Evolutionary conservation across 495 filamentous ascomycete species (phyloP).

Genomic region (Penicillium macrosclerotiorum): DNA sequence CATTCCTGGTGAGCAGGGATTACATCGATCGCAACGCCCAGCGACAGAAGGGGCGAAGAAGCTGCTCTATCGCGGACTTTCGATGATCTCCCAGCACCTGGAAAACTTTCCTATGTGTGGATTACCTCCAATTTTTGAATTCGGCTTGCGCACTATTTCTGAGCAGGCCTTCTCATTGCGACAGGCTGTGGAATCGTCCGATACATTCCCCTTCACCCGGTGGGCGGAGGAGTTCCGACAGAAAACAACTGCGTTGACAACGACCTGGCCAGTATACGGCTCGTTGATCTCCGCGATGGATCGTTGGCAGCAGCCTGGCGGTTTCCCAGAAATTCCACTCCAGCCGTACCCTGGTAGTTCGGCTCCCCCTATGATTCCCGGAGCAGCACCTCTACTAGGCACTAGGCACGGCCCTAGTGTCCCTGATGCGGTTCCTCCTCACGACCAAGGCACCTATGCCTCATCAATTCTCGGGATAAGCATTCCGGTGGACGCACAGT

Average conservation of each 20-base stretch:
- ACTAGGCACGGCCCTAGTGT: slow-evolving; percentile 6
- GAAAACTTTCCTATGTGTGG: slow-evolving; percentile 47
- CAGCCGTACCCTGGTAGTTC: slow-evolving; percentile 8
- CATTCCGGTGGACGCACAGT: slow-evolving; percentile 38
- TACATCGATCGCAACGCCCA: slow-evolving; percentile 36
- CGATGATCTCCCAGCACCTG: slow-evolving; percentile 46
- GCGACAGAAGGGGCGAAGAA: slow-evolving; percentile 45
- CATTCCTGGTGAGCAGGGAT: slow-evolving; percentile 31
- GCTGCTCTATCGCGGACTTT: slow-evolving; percentile 40
- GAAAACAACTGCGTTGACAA: slow-evolving; percentile 24
- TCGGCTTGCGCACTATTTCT: slow-evolving; percentile 37
- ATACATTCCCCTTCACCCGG: slow-evolving; percentile 36
- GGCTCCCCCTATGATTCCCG: slow-evolving; percentile 3
- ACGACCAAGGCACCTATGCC: slow-evolving; percentile 19
- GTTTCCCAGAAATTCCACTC: slow-evolving; percentile 8
- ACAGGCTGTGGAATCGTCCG: slow-evolving; percentile 29
- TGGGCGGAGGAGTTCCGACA: slow-evolving; percentile 42
- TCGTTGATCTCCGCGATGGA: slow-evolving; percentile 34
- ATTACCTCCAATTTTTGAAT: slow-evolving; percentile 47
- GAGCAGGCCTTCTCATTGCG: slow-evolving; percentile 37
- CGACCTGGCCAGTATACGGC: slow-evolving; percentile 40
- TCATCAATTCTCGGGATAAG: slow-evolving; percentile 39
- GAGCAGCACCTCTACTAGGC: neutral
- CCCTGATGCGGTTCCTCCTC: neutral
- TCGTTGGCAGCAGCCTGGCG: slow-evolving; percentile 29